A percentile compares a stretch with the other conserved stretches of the same genome.
Conservation (phyloP, 2,329 filamentous ascomycete genomes). For the Verruconis gallopava region DNA sequence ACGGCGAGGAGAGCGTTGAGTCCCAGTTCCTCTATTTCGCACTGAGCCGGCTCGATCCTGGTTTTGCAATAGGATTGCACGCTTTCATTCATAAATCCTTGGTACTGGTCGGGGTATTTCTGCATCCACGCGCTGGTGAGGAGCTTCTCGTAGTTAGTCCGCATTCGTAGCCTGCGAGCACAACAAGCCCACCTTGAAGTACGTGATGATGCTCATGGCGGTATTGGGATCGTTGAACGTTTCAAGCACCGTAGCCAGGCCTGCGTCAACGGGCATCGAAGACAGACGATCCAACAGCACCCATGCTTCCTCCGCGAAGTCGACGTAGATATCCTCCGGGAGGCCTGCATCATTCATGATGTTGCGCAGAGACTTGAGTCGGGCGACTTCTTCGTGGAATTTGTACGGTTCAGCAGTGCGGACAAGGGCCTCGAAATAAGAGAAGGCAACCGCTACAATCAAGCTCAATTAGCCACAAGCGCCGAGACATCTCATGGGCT, state of each 20-base stretch:
- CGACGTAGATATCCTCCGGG: constrained; percentile 57
- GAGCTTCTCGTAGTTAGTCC: constrained; percentile 37
- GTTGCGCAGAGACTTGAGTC: constrained; percentile 58
- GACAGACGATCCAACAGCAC: constrained; percentile 53
- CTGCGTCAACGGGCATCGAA: constrained; percentile 39
- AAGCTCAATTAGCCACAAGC: too few species aligned
- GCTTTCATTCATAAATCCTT: constrained; percentile 51
- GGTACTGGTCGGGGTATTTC: constrained; percentile 54
- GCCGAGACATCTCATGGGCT: too few species aligned
- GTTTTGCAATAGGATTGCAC: constrained; percentile 57
- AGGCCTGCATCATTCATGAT: constrained; percentile 59
- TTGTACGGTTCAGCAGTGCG: constrained; percentile 50
- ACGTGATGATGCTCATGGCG: constrained; percentile 72
- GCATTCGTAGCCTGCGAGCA: constrained; percentile 10
- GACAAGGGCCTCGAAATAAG: constrained; percentile 80
- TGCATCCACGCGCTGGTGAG: constrained; percentile 79
- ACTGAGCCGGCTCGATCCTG: constrained; percentile 59
- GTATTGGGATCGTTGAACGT: constrained; percentile 60
- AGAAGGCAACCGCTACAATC: constrained; percentile 68
- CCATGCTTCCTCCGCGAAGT: constrained; percentile 68
- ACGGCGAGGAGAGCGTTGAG: constrained; percentile 65
- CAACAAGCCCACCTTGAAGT: constrained; percentile 44
- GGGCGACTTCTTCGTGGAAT: constrained; percentile 56
- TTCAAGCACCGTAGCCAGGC: constrained; percentile 43
- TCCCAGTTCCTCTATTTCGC: constrained; percentile 86